These are phyloP conservation scores for Miamiensis avidus DNA, from an alignment of 169 alveolate genomes.

Conservation along the genomic window DNA sequence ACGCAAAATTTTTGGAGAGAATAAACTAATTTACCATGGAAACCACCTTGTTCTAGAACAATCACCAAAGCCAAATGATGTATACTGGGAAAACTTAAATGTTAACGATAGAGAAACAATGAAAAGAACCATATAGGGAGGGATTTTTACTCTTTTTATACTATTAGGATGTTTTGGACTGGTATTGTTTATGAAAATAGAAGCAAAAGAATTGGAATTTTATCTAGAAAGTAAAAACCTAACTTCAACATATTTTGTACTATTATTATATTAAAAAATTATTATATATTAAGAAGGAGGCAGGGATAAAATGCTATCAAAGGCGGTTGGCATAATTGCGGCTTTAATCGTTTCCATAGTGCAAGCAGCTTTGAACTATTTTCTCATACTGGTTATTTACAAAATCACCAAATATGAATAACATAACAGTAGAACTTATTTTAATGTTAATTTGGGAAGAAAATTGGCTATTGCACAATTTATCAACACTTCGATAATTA, in stretches of 20 bases:
- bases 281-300: conserved; percentile 15
- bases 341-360: conserved; percentile 27
- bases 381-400: conserved; percentile 1
- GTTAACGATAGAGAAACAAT: conserved; percentile 8
- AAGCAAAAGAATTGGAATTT: background rate
- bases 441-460: conserved; percentile 32
- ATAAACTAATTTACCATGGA: conserved; percentile 20
- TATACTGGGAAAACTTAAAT: conserved; percentile 39
- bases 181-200: conserved; percentile 5
- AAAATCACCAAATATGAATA: conserved; percentile 12
- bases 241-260: too few species aligned
- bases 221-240: background rate
- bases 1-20: background rate
- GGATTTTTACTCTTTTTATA: conserved; percentile 1
- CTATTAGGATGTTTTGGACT: conserved; percentile 21
- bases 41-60: background rate
- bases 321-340: conserved; percentile 13
- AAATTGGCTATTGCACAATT: conserved; percentile 34
- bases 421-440: conserved; percentile 29
- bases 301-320: conserved; percentile 1
- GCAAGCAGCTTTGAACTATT: background rate
- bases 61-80: conserved; percentile 47
- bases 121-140: conserved; percentile 25
- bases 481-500: conserved; percentile 28
- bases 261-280: too few species aligned